These are phyloP conservation scores for Lepiota venenata DNA, from an alignment of 768 basidiomycete species.

Conservation along the genomic window DNA sequence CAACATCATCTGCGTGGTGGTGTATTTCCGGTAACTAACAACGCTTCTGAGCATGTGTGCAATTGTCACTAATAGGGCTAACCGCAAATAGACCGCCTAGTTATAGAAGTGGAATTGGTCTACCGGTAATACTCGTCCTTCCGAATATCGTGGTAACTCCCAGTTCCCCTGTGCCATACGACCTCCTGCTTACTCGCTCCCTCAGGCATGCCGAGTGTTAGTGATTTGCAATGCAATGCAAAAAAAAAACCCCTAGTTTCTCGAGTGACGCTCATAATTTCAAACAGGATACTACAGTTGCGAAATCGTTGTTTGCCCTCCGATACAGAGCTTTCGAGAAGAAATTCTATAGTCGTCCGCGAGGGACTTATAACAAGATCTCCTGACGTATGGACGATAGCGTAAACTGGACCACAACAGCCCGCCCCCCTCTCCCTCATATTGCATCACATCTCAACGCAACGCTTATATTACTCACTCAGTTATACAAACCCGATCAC, in stretches of 20 bases:
- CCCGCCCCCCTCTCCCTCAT: no score
- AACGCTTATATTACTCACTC: no score
- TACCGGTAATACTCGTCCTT: slow-evolving; percentile 32
- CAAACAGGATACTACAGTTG: slow-evolving; percentile 36
- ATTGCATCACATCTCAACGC: no score
- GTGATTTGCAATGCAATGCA: slow-evolving; percentile 4
- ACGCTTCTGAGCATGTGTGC: background rate
- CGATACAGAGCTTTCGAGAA: slow-evolving; percentile 24
- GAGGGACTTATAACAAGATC: no score
- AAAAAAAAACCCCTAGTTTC: background rate
- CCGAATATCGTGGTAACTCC: slow-evolving; percentile 33
- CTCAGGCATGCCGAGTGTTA: slow-evolving; percentile 34
- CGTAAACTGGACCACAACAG: no score
- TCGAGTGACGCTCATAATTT: slow-evolving; percentile 2
- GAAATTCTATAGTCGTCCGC: no score
- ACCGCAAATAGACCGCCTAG: slow-evolving; percentile 24
- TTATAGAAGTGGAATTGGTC: slow-evolving; percentile 29
- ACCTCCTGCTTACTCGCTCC: background rate
- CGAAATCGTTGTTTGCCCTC: slow-evolving; percentile 33
- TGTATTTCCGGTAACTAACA: slow-evolving; percentile 29
- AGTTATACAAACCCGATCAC: no score
- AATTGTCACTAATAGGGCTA: background rate
- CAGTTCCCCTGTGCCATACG: no score
- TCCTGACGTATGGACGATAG: no score
- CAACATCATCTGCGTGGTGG: slow-evolving; percentile 24